Evolutionary conservation across 2,329 filamentous ascomycete genomes (phyloP), one percentile per base, ranked within the genome.

Genomic region (Bipolaris victoriae): DNA sequence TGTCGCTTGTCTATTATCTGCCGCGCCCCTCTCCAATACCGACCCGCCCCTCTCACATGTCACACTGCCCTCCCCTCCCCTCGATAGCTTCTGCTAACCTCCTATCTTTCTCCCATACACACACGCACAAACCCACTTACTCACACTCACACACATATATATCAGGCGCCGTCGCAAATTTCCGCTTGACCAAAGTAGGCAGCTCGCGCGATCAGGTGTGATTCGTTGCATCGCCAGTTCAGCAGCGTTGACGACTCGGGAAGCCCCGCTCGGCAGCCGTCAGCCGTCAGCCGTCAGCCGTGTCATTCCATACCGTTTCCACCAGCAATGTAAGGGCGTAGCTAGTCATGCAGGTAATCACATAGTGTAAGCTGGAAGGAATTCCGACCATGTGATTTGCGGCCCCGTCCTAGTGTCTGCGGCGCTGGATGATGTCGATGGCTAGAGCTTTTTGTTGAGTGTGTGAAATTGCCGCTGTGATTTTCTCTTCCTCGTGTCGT

Each of bases 251-350:
- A 52, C 49, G 48, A 55, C 49, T 58, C 63, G 64, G 64, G 61
- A 61, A 67, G 64, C 64, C 61, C 64, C 64, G 64, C 61, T 55
- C 56, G 61, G 57, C 61, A 64, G 56, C 57, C 57, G 61, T 55
- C 57, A 64, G 55, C 57, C 57, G 61, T 55, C 57, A 64, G 55
- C 58, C 54, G 58, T 55, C 57, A 64, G 55, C 58, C 54, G 58
- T 58, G 43, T 57, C 48, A 16, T 39, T 48, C 44, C 57, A 35
- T 35, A 31, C 50, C 52, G 18, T 44, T 50, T 58, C 33, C 29
- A 49, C 55, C n/a, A 37, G 26, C 43, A 40, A 58, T 56, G 47
- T 52, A 58, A 65, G 57, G 55, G 61, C 57, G 45, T 52, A 46
- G 29, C 50, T 61, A 64, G 62, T 60, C 53, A 65, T 65, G 63